Percentiles rank a stretch among this genome's conserved stretches.
These are phyloP conservation scores for Carex myosuroides DNA, from an alignment of 176 grass and related monocot species.

Conservation along the genomic window DNA sequence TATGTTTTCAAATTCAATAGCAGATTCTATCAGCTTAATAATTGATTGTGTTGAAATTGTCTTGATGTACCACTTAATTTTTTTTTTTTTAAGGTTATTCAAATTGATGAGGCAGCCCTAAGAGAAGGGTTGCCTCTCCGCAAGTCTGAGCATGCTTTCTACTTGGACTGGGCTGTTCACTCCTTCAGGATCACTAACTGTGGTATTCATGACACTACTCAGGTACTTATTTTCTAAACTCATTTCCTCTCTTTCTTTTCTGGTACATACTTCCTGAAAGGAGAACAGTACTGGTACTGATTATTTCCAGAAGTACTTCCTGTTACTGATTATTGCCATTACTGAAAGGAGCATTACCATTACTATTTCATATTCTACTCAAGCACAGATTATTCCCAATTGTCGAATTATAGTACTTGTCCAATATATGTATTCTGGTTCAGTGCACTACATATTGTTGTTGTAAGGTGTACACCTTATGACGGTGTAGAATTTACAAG, in stretches of 20 bases:
- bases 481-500: neutral
- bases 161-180: conserved; percentile 89
- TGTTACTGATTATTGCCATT: no score
- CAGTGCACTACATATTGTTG: neutral
- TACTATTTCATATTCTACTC: no score
- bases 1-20: conserved; percentile 12
- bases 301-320: no score
- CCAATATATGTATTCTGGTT: neutral
- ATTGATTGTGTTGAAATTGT: neutral
- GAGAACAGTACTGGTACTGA: no score
- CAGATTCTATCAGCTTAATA: neutral
- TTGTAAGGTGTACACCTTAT: neutral
- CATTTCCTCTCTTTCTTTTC: neutral
- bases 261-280: no score
- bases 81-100: conserved; percentile 56
- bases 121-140: conserved; percentile 91
- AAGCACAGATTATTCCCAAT: neutral
- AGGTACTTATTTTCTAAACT: conserved; percentile 35
- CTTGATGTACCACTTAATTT: neutral
- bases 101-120: conserved; percentile 91
- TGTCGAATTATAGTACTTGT: neutral
- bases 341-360: no score
- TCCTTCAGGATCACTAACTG: conserved; percentile 96
- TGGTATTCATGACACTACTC: conserved; percentile 77
- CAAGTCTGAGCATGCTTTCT: conserved; percentile 88